Percentiles rank a stretch among this genome's conserved stretches.
Evolutionary conservation across 352 stramenopile species (phyloP).

Genomic region (Globisporangium spiculum): DNA sequence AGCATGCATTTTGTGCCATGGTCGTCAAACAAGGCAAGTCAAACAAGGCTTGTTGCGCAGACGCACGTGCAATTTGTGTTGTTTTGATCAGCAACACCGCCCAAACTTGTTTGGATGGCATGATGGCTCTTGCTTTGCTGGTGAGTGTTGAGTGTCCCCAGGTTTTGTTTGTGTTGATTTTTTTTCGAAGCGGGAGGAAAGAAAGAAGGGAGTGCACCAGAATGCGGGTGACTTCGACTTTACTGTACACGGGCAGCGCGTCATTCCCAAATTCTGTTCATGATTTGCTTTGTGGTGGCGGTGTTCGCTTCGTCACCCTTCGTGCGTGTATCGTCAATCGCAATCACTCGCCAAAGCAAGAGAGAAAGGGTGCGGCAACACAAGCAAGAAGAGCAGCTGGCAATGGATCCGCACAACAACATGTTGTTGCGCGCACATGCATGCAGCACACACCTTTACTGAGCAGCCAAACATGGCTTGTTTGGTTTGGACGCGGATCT

Average conservation of each 20-base stretch:
- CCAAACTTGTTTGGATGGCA: background rate
- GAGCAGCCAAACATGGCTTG: background rate
- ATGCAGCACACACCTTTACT: background rate
- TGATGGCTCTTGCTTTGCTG: background rate
- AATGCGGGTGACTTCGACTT: background rate
- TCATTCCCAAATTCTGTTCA: background rate
- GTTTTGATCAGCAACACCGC: background rate
- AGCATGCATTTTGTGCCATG: no score
- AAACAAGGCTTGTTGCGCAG: background rate
- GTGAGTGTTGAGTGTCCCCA: background rate
- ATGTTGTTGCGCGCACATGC: background rate
- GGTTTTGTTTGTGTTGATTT: background rate
- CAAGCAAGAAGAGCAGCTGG: background rate
- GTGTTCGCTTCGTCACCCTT: slow-evolving; percentile 7
- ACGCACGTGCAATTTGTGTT: background rate
- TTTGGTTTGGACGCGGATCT: background rate
- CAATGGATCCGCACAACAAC: background rate
- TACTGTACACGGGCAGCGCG: background rate
- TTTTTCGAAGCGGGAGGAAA: slow-evolving; percentile 4
- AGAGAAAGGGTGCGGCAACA: background rate
- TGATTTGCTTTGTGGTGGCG: background rate
- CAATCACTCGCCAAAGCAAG: background rate
- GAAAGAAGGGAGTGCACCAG: slow-evolving; percentile 2
- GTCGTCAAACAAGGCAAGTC: background rate
- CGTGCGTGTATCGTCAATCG: slow-evolving; percentile 7